These are phyloP conservation scores for Tremellales sp. DNA, from an alignment of 1,284 basidiomycete species.

Conservation along the genomic window DNA sequence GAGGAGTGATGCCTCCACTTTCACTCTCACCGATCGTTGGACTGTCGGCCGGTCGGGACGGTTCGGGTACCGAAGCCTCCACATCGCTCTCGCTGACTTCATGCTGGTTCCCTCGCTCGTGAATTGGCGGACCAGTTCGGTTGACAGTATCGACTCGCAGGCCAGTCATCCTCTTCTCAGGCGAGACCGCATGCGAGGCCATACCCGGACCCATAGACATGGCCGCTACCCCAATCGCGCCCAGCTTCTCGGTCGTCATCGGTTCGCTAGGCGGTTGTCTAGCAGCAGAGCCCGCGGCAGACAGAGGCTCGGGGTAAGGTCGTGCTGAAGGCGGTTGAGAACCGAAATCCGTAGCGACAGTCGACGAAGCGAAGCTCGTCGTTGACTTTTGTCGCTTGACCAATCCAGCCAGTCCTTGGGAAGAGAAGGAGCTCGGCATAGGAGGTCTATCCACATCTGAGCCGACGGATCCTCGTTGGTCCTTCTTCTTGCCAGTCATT, in stretches of 20 bases:
- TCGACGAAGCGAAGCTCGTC: neutral
- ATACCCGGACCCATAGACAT: neutral
- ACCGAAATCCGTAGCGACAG: neutral
- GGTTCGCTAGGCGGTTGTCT: too few relatives aligned
- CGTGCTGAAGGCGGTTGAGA: neutral
- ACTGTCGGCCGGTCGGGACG: neutral
- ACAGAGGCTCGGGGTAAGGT: too few relatives aligned
- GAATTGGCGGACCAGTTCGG: neutral
- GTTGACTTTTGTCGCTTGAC: neutral
- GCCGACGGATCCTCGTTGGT: neutral
- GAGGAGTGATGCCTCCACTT: too few relatives aligned
- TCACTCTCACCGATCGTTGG: neutral
- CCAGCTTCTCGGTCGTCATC: too few relatives aligned
- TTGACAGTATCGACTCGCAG: neutral
- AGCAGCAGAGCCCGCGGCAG: too few relatives aligned
- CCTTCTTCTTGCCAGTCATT: constrained; percentile 23
- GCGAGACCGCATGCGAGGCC: neutral
- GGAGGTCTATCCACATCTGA: neutral
- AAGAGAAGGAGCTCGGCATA: neutral
- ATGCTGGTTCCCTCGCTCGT: neutral
- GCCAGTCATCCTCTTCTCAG: neutral
- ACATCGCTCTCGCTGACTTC: neutral
- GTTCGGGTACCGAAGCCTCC: neutral
- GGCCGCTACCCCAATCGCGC: neutral
- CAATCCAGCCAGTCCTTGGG: neutral